A percentile compares a stretch with the other conserved stretches of the same genome.
Conservation (phyloP, 129 eudicot species). For the Cynara cardunculus region DNA sequence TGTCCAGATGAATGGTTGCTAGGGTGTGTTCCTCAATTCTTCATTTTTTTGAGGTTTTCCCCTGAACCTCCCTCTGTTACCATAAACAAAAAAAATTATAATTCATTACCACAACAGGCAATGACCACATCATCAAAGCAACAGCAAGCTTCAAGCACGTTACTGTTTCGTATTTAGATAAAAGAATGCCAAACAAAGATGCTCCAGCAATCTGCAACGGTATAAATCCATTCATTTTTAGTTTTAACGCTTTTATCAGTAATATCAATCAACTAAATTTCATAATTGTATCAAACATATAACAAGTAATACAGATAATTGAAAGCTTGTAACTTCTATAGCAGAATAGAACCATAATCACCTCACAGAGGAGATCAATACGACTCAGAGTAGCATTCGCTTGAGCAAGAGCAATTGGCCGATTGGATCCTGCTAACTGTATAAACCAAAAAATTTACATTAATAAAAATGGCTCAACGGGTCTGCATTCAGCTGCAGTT, state of each 20-base stretch:
- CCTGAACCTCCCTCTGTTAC: neutral
- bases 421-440: slow-evolving; percentile 90
- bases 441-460: slow-evolving; percentile 20
- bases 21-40: too few species aligned
- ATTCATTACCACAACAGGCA: slow-evolving; percentile 77
- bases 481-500: neutral
- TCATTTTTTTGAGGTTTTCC: too few species aligned
- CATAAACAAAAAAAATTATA: neutral
- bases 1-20: too few species aligned
- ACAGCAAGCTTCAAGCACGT: slow-evolving; percentile 87
- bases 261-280: slow-evolving; percentile 2
- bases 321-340: neutral
- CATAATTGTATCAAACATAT: neutral
- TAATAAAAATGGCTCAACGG: slow-evolving; percentile 7
- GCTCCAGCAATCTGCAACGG: slow-evolving; percentile 90
- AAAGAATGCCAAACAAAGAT: slow-evolving; percentile 79
- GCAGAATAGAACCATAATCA: slow-evolving; percentile 22
- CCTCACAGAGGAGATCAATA: slow-evolving; percentile 97
- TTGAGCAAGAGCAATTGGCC: slow-evolving; percentile 99
- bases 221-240: slow-evolving; percentile 5
- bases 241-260: neutral
- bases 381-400: slow-evolving; percentile 91
- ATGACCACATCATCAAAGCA: slow-evolving; percentile 73
- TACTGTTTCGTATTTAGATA: slow-evolving; percentile 75
- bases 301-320: neutral